Base-by-base conservation (phyloP, 139 green algal genomes). In the Mesotaenium endlicherianum region DNA sequence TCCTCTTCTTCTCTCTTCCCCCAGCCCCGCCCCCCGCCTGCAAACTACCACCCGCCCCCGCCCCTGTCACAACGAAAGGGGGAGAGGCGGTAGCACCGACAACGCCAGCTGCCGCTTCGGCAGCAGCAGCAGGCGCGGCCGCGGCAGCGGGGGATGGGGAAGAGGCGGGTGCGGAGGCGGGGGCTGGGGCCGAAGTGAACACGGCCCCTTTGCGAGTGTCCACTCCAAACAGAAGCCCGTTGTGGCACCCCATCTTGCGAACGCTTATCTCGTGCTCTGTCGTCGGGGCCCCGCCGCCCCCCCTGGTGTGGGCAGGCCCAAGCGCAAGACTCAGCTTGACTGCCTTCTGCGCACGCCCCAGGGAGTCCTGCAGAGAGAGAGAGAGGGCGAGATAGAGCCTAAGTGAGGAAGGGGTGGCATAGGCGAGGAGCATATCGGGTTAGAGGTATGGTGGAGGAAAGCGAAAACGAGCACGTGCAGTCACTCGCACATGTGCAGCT, bases 231-330 rank as follows among this genome's bases (percentile, higher is more conserved):
- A 42, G 30, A 43, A 44, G 41, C 43, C 74, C 74, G 57, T 81
- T 81, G 11, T 81, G 74, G 43, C 74, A 81, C 11, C 74, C 74
- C 74, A 81, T 81, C 40, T 81, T 81, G 26, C 74, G 74, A 17
- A 81, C 74, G 39, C 6, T 36, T 20, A 72, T 36, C 74, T 81
- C 74, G 3, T 38, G 26, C 30, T 8, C 59, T 30, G 16, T 16
- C 59, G 26, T 16, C 16, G 26, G 49, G n/a, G n/a, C n/a, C n/a
- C n/a, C n/a, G n/a, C n/a, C n/a, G n/a, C n/a, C n/a, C n/a, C n/a
- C n/a, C n/a, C n/a, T n/a, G n/a, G n/a, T n/a, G n/a, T n/a, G 8
- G 60, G 43, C 40, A 59, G 45, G 39, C 8, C 70, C 70, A 5
- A 31, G 6, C 70, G 3, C 49, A 3, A 36, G 20, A 30, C 2